Conservation (phyloP, 345 rosid genomes). For the Jatropha curcas region DNA sequence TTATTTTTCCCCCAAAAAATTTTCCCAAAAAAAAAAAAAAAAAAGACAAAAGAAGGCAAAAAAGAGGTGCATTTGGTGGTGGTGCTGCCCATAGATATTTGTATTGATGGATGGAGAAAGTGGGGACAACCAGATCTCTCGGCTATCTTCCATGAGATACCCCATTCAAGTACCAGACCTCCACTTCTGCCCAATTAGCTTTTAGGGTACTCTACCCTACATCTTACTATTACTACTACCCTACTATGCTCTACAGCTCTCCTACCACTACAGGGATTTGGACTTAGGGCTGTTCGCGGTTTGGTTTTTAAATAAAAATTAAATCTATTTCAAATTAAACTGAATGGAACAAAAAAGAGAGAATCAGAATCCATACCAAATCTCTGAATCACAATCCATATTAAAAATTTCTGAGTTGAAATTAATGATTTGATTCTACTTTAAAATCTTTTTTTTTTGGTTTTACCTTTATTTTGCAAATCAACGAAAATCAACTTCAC, state of each 20-base stretch:
- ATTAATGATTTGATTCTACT: no score
- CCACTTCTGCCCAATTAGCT: neutral
- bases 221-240: neutral
- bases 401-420: no score
- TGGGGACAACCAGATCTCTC: slow-evolving; percentile 20
- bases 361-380: no score
- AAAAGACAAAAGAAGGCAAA: neutral
- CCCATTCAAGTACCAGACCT: slow-evolving; percentile 6
- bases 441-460: no score
- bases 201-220: slow-evolving; percentile 2
- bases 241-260: neutral
- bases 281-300: neutral
- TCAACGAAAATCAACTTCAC: no score
- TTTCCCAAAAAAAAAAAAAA: no score
- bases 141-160: slow-evolving; percentile 12
- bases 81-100: neutral
- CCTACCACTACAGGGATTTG: neutral
- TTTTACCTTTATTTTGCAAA: no score
- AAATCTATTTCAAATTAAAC: no score
- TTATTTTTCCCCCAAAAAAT: no score
- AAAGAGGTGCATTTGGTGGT: neutral
- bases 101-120: slow-evolving; percentile 11
- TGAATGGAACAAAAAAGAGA: no score
- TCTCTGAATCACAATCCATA: no score
- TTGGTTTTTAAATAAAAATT: no score